phyloP scores from a whole-genome alignment of 805 yeast genomes.

The Lipomyces lipofer region DNA sequence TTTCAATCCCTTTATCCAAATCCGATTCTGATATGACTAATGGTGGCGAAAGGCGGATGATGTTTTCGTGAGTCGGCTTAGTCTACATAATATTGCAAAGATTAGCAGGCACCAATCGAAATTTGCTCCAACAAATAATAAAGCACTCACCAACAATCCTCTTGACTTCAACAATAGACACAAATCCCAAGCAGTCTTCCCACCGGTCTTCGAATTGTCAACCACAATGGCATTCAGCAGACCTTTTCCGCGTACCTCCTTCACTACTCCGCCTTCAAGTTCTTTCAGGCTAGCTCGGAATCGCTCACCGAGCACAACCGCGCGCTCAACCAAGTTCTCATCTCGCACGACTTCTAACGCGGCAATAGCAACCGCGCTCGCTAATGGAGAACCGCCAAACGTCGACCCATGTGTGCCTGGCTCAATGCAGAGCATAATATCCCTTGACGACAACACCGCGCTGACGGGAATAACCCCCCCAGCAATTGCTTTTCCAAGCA shows the following conservation, averaged over 20 bases:
- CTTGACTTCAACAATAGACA: slow-evolving; percentile 83
- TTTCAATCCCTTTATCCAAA: slow-evolving; percentile 73
- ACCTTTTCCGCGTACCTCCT: slow-evolving; percentile 79
- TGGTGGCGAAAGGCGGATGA: slow-evolving; percentile 95
- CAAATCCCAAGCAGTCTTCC: slow-evolving; percentile 94
- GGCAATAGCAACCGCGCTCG: slow-evolving; percentile 89
- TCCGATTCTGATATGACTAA: slow-evolving; percentile 87
- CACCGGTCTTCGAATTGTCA: slow-evolving; percentile 78
- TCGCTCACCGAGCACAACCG: slow-evolving; percentile 66
- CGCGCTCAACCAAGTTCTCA: slow-evolving; percentile 80
- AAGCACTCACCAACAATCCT: slow-evolving; percentile 69
- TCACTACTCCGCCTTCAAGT: slow-evolving; percentile 49
- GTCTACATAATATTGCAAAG: slow-evolving; percentile 44
- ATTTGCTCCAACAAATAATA: not conserved
- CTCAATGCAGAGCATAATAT: slow-evolving; percentile 82
- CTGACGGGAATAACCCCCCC: slow-evolving; percentile 95
- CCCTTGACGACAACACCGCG: slow-evolving; percentile 85
- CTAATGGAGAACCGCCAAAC: slow-evolving; percentile 96
- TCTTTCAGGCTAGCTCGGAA: slow-evolving; percentile 52
- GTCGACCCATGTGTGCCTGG: slow-evolving; percentile 99
- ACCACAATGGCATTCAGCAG: slow-evolving; percentile 87
- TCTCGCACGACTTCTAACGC: slow-evolving; percentile 88
- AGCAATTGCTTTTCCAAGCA: slow-evolving; percentile 90
- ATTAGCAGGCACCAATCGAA: too few species aligned
- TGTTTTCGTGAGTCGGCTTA: slow-evolving; percentile 94